Conservation (phyloP, 805 yeast species). For the Metschnikowia lochheadii region DNA sequence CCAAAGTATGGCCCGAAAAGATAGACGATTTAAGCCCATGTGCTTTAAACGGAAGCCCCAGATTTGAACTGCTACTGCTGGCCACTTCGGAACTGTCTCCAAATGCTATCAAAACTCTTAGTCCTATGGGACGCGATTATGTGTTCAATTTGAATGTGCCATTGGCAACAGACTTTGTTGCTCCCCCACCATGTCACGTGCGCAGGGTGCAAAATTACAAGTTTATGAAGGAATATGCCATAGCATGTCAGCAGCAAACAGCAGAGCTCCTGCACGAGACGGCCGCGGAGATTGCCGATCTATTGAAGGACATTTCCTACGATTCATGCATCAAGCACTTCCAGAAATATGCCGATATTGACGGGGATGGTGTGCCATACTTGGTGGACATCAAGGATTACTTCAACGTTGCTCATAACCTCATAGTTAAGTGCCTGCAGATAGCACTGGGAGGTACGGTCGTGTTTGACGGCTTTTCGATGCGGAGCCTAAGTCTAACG, state of each 20-base stretch:
- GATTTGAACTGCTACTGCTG: background rate
- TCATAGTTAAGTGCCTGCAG: conserved; percentile 2
- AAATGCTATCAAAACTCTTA: background rate
- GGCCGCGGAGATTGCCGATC: background rate
- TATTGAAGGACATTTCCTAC: conserved; percentile 5
- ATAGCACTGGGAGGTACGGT: conserved; percentile 3
- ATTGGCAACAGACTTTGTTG: conserved; percentile 8
- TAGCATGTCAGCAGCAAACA: conserved; percentile 5
- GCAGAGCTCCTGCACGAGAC: conserved; percentile 4
- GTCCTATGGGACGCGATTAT: background rate
- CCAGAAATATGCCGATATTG: conserved; percentile 8
- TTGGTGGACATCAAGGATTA: conserved; percentile 11
- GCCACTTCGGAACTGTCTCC: conserved; percentile 3
- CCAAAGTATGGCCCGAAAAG: background rate
- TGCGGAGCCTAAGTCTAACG: conserved; percentile 8
- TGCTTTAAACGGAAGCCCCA: background rate
- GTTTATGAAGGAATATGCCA: conserved; percentile 8
- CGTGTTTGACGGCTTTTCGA: conserved; percentile 5
- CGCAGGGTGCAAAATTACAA: conserved; percentile 8
- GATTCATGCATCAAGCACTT: conserved; percentile 6
- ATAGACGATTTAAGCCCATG: background rate
- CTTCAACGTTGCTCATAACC: conserved; percentile 11
- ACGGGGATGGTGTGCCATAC: conserved; percentile 11
- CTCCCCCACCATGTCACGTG: conserved; percentile 7
- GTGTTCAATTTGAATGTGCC: conserved; percentile 8